Conservation (phyloP, 768 basidiomycete genomes). For the Postia placenta region DNA sequence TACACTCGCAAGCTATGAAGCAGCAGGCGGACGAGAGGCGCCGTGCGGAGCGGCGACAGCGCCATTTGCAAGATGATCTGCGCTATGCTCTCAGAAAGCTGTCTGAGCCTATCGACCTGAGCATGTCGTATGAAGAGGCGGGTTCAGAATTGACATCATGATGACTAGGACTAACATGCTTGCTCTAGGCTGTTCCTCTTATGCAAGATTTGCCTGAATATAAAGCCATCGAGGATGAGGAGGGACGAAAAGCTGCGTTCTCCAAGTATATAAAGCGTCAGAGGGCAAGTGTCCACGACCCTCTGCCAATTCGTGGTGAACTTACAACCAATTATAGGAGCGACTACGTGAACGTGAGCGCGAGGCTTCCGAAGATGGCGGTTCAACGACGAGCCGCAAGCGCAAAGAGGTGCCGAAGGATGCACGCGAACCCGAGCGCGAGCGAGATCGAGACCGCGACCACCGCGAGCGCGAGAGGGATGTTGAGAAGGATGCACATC, state of each 20-base stretch:
- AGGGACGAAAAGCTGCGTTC: conserved; percentile 74
- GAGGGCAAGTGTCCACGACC: conserved; percentile 48
- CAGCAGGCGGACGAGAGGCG: conserved; percentile 83
- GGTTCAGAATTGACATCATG: neutral
- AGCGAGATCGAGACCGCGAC: conserved; percentile 26
- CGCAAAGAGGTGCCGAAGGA: conserved; percentile 62
- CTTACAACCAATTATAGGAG: conserved; percentile 41
- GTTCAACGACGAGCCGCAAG: conserved; percentile 70
- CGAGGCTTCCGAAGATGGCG: conserved; percentile 73
- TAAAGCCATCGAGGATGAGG: conserved; percentile 85
- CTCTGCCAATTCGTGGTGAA: conserved; percentile 5
- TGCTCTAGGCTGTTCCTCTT: conserved; percentile 55
- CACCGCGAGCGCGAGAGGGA: conserved; percentile 19
- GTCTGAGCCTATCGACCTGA: conserved; percentile 73
- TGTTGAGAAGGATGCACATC: conserved; percentile 26
- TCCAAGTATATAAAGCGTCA: conserved; percentile 86
- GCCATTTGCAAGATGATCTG: conserved; percentile 91
- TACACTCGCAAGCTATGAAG: conserved; percentile 65
- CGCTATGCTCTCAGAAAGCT: conserved; percentile 93
- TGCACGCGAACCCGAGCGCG: conserved; percentile 30
- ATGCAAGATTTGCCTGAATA: conserved; percentile 84
- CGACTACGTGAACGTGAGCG: conserved; percentile 53
- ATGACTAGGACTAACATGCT: neutral
- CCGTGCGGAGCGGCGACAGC: conserved; percentile 75
- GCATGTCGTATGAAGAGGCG: conserved; percentile 77